Percentiles rank a stretch among this genome's conserved stretches.
phyloP scores from a whole-genome alignment of 2,329 filamentous ascomycete genomes.

The Ophiostoma sp. region DNA sequence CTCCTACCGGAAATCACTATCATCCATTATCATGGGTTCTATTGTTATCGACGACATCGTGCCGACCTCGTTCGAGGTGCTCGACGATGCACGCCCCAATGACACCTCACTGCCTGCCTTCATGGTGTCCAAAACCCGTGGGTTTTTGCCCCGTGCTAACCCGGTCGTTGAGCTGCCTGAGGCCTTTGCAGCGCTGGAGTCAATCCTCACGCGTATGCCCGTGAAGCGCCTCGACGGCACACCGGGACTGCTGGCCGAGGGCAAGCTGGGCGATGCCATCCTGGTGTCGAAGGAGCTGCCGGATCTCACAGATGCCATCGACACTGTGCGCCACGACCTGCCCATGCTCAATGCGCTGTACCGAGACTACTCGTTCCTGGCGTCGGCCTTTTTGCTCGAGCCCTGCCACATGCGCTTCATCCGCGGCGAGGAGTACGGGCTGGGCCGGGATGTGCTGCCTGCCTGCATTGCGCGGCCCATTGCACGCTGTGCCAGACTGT shows the following conservation, averaged over 20 bases:
- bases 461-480: conserved; percentile 73
- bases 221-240: conserved; percentile 67
- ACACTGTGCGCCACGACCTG: conserved; percentile 67
- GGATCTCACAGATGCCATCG: conserved; percentile 67
- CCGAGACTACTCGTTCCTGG: conserved; percentile 85
- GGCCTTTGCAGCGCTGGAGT: conserved; percentile 68
- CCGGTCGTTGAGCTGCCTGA: conserved; percentile 59
- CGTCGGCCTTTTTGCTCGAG: conserved; percentile 84
- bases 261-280: conserved; percentile 69
- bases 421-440: conserved; percentile 68
- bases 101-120: conserved; percentile 64
- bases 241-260: conserved; percentile 70
- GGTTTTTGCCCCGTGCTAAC: conserved; percentile 66
- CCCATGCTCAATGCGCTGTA: conserved; percentile 81
- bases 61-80: conserved; percentile 49
- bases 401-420: conserved; percentile 74
- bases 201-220: conserved; percentile 69
- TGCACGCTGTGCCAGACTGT: conserved; percentile 78
- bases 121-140: conserved; percentile 70
- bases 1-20: conserved; percentile 8
- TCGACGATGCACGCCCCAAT: conserved; percentile 56
- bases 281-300: conserved; percentile 58
- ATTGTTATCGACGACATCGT: conserved; percentile 32
- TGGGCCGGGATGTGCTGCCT: conserved; percentile 69
- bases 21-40: conserved; percentile 38